A percentile compares a stretch with the other conserved stretches of the same genome.
These are phyloP conservation scores for Paecilomyces sp. DNA, from an alignment of 2,329 filamentous ascomycete species.

Conservation along the genomic window DNA sequence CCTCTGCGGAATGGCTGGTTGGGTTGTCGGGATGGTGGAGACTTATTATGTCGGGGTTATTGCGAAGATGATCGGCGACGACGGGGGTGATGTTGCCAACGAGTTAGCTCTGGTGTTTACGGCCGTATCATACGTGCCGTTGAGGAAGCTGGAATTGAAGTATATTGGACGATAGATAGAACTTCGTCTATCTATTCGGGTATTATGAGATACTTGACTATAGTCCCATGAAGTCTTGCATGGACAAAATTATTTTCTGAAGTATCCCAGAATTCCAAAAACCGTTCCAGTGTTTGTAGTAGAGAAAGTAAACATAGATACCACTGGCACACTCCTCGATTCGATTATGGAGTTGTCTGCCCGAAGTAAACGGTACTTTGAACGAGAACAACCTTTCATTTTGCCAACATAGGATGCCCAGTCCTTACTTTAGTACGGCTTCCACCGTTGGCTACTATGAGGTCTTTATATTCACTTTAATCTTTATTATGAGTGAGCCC, in stretches of 20 bases:
- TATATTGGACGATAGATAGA: conserved; percentile 32
- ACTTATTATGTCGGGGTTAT: conserved; percentile 48
- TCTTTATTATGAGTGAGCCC: no score
- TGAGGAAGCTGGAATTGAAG: conserved; percentile 44
- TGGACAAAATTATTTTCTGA: neutral
- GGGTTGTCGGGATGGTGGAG: conserved; percentile 53
- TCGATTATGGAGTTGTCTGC: no score
- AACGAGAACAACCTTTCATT: no score
- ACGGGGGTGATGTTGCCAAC: conserved; percentile 46
- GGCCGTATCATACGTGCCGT: conserved; percentile 40
- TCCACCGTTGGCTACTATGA: no score
- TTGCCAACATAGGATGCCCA: no score
- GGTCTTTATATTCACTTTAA: no score
- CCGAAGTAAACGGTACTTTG: no score
- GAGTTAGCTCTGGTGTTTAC: conserved; percentile 48
- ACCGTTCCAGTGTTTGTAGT: no score
- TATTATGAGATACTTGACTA: neutral
- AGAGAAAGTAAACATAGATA: no score
- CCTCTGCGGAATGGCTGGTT: conserved; percentile 39
- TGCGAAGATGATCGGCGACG: conserved; percentile 36
- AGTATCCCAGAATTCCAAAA: no score
- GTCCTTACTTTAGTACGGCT: no score
- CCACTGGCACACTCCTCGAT: no score
- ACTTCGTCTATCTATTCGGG: neutral
- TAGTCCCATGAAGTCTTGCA: neutral